Evolutionary conservation across 2,329 filamentous ascomycete species (phyloP).

Genomic region (Aspergillus sp.): DNA sequence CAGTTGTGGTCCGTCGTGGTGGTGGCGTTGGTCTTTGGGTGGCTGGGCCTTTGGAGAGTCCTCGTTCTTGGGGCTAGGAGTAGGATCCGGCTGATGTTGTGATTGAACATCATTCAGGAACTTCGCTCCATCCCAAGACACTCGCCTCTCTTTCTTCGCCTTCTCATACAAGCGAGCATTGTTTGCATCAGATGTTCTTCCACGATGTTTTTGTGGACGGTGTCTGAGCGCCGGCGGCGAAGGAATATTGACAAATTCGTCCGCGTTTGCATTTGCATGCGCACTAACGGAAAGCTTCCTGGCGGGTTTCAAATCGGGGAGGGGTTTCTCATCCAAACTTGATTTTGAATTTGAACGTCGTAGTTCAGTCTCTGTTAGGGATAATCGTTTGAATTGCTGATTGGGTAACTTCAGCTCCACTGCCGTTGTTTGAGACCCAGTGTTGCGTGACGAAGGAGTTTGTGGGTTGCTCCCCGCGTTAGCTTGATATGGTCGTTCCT

Average conservation of each 20-base stretch:
- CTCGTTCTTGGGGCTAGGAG: slow-evolving; percentile 11
- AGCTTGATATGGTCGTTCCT: slow-evolving; percentile 10
- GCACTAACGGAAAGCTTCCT: slow-evolving; percentile 34
- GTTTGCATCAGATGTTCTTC: slow-evolving; percentile 26
- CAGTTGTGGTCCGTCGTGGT: slow-evolving; percentile 9
- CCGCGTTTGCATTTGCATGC: slow-evolving; percentile 24
- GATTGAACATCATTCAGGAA: slow-evolving; percentile 28
- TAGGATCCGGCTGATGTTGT: slow-evolving; percentile 13
- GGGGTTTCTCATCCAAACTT: slow-evolving; percentile 33
- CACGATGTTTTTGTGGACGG: slow-evolving; percentile 40
- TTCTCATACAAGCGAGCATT: slow-evolving; percentile 17
- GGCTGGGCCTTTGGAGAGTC: slow-evolving; percentile 18
- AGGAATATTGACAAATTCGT: slow-evolving; percentile 29
- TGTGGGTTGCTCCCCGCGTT: slow-evolving; percentile 20
- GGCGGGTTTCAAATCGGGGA: slow-evolving; percentile 29
- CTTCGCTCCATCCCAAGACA: slow-evolving; percentile 42
- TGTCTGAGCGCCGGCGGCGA: slow-evolving; percentile 43
- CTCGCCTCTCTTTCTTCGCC: slow-evolving; percentile 32
- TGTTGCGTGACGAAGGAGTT: slow-evolving; percentile 30
- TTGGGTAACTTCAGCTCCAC: slow-evolving; percentile 40
- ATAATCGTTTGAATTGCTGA: slow-evolving; percentile 41
- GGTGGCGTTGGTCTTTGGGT: slow-evolving; percentile 20
- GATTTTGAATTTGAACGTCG: slow-evolving; percentile 34
- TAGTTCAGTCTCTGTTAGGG: slow-evolving; percentile 38
- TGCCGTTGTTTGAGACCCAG: slow-evolving; percentile 27